phyloP scores from a whole-genome alignment of 768 basidiomycete genomes.

The Auriscalpium orientale region DNA sequence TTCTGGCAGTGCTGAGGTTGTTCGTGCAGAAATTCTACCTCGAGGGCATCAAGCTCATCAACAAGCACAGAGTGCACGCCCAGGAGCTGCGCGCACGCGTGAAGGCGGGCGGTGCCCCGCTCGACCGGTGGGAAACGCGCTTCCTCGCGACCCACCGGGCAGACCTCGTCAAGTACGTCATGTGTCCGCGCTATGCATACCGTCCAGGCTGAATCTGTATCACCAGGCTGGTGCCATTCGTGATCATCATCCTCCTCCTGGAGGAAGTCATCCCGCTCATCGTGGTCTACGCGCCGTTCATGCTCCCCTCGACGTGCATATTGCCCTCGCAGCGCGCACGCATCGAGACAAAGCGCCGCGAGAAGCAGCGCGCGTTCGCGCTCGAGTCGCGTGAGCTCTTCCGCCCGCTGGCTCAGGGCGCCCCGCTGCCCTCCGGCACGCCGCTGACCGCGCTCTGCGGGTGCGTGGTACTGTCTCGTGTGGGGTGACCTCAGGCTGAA shows the following conservation, averaged over 20 bases:
- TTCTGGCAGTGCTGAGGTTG: neutral
- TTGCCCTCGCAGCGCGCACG: slow-evolving; percentile 73
- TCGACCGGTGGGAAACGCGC: slow-evolving; percentile 62
- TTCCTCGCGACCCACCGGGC: slow-evolving; percentile 59
- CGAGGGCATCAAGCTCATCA: slow-evolving; percentile 66
- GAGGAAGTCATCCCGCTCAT: slow-evolving; percentile 82
- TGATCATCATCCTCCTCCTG: slow-evolving; percentile 62
- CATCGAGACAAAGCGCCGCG: slow-evolving; percentile 43
- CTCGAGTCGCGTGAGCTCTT: slow-evolving; percentile 15
- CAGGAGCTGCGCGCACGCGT: slow-evolving; percentile 49
- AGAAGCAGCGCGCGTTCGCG: slow-evolving; percentile 28
- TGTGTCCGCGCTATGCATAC: slow-evolving; percentile 5
- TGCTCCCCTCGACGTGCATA: slow-evolving; percentile 83
- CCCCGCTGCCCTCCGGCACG: slow-evolving; percentile 19
- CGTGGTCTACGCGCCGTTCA: slow-evolving; percentile 75
- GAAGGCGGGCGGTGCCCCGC: slow-evolving; percentile 47
- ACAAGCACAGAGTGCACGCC: slow-evolving; percentile 49
- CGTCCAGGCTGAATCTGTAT: neutral
- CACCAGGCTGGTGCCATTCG: slow-evolving; percentile 69
- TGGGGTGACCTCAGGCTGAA: neutral
- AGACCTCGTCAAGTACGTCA: slow-evolving; percentile 62
- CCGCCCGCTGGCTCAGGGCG: slow-evolving; percentile 9
- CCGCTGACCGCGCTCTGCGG: slow-evolving; percentile 42
- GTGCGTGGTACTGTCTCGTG: slow-evolving; percentile 31
- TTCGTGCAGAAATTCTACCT: slow-evolving; percentile 68